Base-by-base conservation (phyloP, 495 filamentous ascomycete species). In the Talaromyces stipitatus region DNA sequence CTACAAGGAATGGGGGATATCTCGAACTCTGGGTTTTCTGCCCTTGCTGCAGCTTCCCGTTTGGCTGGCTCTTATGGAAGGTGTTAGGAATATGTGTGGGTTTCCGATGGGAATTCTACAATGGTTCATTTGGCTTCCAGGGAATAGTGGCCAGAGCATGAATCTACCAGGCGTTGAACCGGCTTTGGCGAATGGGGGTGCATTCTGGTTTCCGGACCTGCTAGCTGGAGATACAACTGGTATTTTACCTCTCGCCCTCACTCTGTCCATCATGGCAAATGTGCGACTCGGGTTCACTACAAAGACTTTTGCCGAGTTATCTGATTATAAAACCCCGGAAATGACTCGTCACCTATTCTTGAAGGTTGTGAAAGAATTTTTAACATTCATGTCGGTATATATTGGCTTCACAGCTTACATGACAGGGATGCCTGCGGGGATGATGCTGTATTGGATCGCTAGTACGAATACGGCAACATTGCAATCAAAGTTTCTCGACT, bases 121-220 rank as follows among this genome's bases (percentile, higher is more conserved):
- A 10, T 72, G n/a, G n/a, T n/a, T n/a, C n/a, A 66, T 61, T 4
- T 59, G 65, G 60, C 11, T 14, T 65, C 18, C 59, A 64, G 7
- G 38, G 60, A 29, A 18, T 64, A 29, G 41, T 22, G 32, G 36
- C 23, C 54, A 56, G 2, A 36, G 57, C 33, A 14, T 47, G 4
- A 56, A 14, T 47, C 59, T 61, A 50, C 32, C 69, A 14, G 59
- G 65, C 14, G 52, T 81, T 46, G 82, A 90, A 61, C 78, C 80
- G 1, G 72, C 77, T 22, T 64, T 92, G 5, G 77, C 78, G 0
- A 72, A 69, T 2, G 92, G 90, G 60, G 92, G 92, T 10, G 81
- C 81, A 3, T 74, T 90, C 6, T 97, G 91, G 90, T 92, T 94
- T 65, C 77, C 81, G 3, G 80, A 96, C 69, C 81, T 97, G 4